Evolutionary conservation across 257 asterid genomes (phyloP).

Genomic region (Pogostemon cablin): DNA sequence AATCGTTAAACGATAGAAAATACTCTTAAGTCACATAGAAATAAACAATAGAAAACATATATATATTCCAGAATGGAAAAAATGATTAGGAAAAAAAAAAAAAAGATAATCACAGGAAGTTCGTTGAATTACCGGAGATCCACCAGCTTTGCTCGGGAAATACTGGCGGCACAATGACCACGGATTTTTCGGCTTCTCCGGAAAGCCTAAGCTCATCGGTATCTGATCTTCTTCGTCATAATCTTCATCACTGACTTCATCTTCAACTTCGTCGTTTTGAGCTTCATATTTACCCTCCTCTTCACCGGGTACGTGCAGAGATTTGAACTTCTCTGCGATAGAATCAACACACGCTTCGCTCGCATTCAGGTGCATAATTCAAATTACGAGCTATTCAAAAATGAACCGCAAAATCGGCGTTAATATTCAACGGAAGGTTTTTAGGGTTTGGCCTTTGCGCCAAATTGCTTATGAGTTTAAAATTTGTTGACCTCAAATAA

Average conservation of each 20-base stretch:
- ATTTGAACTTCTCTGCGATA: conserved; percentile 43
- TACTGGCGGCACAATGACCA: conserved; percentile 76
- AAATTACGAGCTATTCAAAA: neutral
- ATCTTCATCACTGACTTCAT: conserved; percentile 53
- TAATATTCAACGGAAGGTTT: conserved; percentile 15
- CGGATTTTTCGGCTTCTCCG: conserved; percentile 57
- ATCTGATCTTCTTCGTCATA: conserved; percentile 58
- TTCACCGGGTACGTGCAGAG: conserved; percentile 57
- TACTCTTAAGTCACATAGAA: neutral
- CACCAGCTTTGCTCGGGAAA: conserved; percentile 98
- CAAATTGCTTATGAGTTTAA: neutral
- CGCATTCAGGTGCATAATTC: conserved; percentile 16
- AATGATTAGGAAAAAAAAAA: neutral
- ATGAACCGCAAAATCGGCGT: conserved; percentile 14
- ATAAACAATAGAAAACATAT: neutral
- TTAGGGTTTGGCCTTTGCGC: conserved; percentile 33
- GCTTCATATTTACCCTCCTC: conserved; percentile 60
- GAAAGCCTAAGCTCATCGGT: conserved; percentile 74
- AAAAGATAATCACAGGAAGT: neutral
- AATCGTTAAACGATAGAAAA: neutral
- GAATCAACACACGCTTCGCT: conserved; percentile 41
- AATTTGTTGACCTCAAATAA: neutral
- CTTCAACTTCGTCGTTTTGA: conserved; percentile 44
- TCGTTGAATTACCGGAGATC: conserved; percentile 66
- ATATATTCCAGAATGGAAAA: neutral